A percentile compares a stretch with the other conserved stretches of the same genome.
phyloP scores from a whole-genome alignment of 2,329 filamentous ascomycete genomes.

The Neoscytalidium dimidiatum region DNA sequence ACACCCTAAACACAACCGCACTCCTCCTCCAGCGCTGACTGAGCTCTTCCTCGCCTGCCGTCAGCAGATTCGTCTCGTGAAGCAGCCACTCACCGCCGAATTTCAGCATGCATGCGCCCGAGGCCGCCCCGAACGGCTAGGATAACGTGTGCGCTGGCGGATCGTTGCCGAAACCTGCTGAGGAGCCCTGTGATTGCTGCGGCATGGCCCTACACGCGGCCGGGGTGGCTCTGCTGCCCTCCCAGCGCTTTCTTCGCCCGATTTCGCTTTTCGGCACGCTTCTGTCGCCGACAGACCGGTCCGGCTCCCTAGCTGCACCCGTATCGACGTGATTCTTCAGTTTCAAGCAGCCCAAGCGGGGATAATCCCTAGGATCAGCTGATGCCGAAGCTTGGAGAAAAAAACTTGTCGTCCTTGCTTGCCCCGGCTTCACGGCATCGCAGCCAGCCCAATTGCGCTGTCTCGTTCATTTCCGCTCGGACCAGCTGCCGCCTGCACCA shows the following conservation, averaged over 20 bases:
- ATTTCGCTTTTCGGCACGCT: neutral
- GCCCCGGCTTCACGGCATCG: conserved; percentile 1
- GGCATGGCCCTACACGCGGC: neutral
- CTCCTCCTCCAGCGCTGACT: neutral
- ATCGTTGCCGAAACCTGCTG: conserved; percentile 11
- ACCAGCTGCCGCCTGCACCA: neutral
- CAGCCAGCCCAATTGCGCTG: neutral
- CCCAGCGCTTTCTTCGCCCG: neutral
- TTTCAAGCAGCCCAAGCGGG: neutral
- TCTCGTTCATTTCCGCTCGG: conserved; percentile 6
- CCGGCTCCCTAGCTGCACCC: neutral
- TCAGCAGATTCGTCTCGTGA: neutral
- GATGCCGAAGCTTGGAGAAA: conserved; percentile 1
- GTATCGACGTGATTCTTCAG: neutral
- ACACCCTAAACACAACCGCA: conserved; percentile 14
- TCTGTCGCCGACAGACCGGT: neutral
- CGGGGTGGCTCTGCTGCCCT: neutral
- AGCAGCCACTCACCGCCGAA: neutral
- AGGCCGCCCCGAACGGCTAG: neutral
- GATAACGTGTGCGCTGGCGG: neutral
- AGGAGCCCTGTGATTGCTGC: neutral
- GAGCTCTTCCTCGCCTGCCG: neutral
- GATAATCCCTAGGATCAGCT: neutral
- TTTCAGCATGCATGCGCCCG: neutral
- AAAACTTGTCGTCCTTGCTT: conserved; percentile 7